Conservation (phyloP, 306 rosid genomes). For the Cucurbita ficifolia region DNA sequence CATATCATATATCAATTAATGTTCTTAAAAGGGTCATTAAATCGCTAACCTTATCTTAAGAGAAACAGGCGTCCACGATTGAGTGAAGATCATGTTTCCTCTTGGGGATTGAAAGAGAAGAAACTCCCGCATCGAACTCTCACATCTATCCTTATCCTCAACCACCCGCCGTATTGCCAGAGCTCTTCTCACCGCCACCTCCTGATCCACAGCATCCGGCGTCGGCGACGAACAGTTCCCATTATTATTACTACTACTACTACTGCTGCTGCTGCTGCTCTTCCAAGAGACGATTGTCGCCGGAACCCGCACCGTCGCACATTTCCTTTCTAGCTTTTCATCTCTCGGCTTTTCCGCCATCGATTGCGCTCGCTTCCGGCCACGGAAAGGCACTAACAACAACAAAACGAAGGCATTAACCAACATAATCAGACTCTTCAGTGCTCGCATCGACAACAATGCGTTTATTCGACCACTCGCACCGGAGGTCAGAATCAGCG, state of each 20-base stretch:
- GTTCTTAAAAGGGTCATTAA: background rate
- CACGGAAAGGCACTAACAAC: constrained; percentile 53
- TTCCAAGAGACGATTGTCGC: constrained; percentile 42
- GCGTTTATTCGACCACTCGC: constrained; percentile 55
- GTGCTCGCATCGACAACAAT: constrained; percentile 31
- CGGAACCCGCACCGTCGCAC: constrained; percentile 36
- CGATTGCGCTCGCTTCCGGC: constrained; percentile 20
- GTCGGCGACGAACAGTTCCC: background rate
- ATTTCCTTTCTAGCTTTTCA: constrained; percentile 25
- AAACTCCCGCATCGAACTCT: constrained; percentile 28
- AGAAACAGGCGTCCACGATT: constrained; percentile 57
- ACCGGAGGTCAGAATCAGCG: constrained; percentile 47
- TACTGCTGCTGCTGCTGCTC: background rate
- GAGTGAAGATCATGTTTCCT: constrained; percentile 67
- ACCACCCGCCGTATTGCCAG: constrained; percentile 46
- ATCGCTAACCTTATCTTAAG: constrained; percentile 33
- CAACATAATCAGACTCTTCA: constrained; percentile 41
- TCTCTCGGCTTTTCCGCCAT: constrained; percentile 17
- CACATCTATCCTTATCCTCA: constrained; percentile 44
- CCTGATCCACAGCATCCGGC: constrained; percentile 21
- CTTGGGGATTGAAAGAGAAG: constrained; percentile 34
- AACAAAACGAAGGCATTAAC: constrained; percentile 34
- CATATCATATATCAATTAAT: too few species aligned
- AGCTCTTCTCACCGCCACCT: constrained; percentile 44
- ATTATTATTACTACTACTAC: background rate